Conservation (phyloP, 148 eudicot genomes). For the Cornus controversa region DNA sequence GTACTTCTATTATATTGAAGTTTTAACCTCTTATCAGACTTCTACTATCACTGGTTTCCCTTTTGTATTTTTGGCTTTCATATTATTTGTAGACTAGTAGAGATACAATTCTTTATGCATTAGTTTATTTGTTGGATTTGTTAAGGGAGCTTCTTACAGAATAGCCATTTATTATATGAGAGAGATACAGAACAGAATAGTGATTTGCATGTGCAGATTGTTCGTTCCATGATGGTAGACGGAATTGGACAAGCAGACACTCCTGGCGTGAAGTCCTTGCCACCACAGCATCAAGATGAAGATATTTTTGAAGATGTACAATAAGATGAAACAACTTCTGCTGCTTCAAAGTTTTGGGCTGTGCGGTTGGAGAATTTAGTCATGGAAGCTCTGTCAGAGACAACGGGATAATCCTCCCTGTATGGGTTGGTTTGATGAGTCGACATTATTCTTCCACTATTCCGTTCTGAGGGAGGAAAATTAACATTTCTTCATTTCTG, state of each 20-base stretch:
- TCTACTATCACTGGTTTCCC: too few relatives aligned
- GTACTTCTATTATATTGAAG: too few relatives aligned
- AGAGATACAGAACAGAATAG: not conserved
- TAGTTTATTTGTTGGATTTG: too few relatives aligned
- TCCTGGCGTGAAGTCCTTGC: constrained; percentile 21
- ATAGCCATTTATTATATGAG: not conserved
- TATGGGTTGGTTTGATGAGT: not conserved
- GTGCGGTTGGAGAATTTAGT: not conserved
- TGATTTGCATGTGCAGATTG: constrained; percentile 40
- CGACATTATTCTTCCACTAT: not conserved
- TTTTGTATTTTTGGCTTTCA: too few relatives aligned
- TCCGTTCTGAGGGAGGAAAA: not conserved
- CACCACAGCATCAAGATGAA: constrained; percentile 41
- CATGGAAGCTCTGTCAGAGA: not conserved
- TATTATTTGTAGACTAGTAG: too few relatives aligned
- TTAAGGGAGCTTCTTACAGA: too few relatives aligned
- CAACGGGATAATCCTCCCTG: not conserved
- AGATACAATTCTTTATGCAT: too few relatives aligned
- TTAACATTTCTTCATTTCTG: not conserved
- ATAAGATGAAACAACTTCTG: constrained; percentile 14
- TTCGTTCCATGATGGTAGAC: constrained; percentile 60
- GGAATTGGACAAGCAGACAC: constrained; percentile 48
- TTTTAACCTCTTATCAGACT: too few relatives aligned
- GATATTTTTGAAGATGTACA: constrained; percentile 47
- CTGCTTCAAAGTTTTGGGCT: not conserved